These are phyloP conservation scores for Papilionanthe hybrid DNA, from an alignment of 116 monocot genomes.

Conservation along the genomic window DNA sequence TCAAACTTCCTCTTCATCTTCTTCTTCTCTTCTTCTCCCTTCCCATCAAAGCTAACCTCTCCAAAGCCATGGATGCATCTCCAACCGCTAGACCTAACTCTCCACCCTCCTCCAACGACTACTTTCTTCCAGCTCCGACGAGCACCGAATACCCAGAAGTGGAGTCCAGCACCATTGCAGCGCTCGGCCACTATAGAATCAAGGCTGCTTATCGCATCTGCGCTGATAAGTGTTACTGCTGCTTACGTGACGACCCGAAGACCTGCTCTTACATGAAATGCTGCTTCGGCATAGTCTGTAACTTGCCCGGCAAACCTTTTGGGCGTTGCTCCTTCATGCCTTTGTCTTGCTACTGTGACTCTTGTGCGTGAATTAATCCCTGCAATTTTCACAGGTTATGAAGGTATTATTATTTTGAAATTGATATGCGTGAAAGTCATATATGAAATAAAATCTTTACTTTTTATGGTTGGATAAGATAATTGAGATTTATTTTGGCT, in stretches of 20 bases:
- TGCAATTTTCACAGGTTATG: no score
- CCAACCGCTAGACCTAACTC: background rate
- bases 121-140: background rate
- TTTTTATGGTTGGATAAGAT: no score
- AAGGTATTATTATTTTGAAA: no score
- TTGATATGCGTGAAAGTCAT: no score
- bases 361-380: conserved; percentile 1
- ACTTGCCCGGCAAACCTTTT: conserved; percentile 64
- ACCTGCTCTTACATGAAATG: conserved; percentile 46
- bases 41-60: background rate
- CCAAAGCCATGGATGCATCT: no score
- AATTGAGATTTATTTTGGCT: no score
- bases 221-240: conserved; percentile 40
- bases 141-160: background rate
- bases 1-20: background rate
- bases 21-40: background rate
- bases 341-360: conserved; percentile 35
- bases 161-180: background rate
- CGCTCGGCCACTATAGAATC: background rate
- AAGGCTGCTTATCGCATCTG: conserved; percentile 34
- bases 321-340: conserved; percentile 64
- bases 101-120: background rate
- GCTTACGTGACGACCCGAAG: conserved; percentile 20
- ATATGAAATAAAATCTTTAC: no score
- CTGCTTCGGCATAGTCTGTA: conserved; percentile 67